Percentiles rank a stretch among this genome's conserved stretches.
phyloP scores from a whole-genome alignment of 768 basidiomycete genomes.

The Auriscalpium orientale region DNA sequence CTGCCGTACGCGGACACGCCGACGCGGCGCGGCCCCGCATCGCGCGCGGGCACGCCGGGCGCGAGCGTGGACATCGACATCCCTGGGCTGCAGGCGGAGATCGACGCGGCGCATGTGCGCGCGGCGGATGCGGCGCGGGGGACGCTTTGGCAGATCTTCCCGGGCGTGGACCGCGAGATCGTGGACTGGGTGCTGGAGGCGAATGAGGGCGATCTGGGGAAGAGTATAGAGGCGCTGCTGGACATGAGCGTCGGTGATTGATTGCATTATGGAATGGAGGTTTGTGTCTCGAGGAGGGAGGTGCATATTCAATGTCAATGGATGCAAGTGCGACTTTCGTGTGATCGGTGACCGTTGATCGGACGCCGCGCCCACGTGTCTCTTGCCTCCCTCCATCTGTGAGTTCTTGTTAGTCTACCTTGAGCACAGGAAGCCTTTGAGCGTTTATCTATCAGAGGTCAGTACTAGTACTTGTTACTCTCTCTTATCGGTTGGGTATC shows the following conservation, averaged over 20 bases:
- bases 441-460: no score
- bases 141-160: conserved; percentile 87
- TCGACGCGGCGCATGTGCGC: conserved; percentile 69
- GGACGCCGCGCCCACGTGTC: no score
- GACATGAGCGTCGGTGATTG: conserved; percentile 48
- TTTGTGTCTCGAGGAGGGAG: no score
- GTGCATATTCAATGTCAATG: no score
- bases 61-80: conserved; percentile 42
- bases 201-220: conserved; percentile 80
- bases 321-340: no score
- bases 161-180: conserved; percentile 71
- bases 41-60: conserved; percentile 14
- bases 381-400: no score
- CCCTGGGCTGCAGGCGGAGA: conserved; percentile 63
- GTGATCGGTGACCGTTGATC: no score
- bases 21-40: conserved; percentile 25
- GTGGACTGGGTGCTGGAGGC: conserved; percentile 87
- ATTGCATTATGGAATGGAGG: not conserved
- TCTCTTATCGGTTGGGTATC: no score
- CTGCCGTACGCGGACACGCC: conserved; percentile 42
- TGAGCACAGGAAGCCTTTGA: no score
- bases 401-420: no score
- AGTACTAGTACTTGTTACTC: no score
- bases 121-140: conserved; percentile 64
- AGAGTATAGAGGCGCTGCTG: conserved; percentile 79